Base-by-base conservation (phyloP, 2,329 filamentous ascomycete genomes). In the Fusarium nisikadoi region DNA sequence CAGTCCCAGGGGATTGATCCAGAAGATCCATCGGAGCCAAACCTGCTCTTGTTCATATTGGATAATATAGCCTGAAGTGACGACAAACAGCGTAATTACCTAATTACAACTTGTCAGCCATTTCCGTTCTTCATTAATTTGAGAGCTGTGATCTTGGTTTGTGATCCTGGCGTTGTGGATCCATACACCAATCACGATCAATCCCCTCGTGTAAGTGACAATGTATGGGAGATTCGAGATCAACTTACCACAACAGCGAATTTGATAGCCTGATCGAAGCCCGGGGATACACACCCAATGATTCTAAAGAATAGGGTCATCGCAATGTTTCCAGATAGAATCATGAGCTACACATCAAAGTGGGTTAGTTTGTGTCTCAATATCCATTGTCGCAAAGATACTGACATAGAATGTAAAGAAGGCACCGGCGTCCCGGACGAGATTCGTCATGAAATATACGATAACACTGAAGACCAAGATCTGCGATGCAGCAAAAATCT, bases 221-320 rank as follows among this genome's bases (percentile, higher is more conserved):
- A 17, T 7, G 52, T 13, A 52, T 35, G 11, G 14, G 8, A 25
- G 35, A 52, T 38, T 29, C 25, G 17, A n/a, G 20, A 19, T 38
- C 3, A 42, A 55, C 57, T 61, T 57, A 94, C 87, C 2, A 94
- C 86, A 9, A 93, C 91, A 11, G 93, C 93, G 61, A 93, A 92
- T 80, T 95, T 95, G 80, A 95, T 93, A 6, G 94, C 94, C 46
- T 92, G 93, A 78, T 97, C 93, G 64, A 97, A 97, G 76, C 94
- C 92, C 0, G 93, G 92, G 65, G 92, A 94, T 17, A 93, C 66
- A 66, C 91, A 94, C 11, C 91, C 93, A 4, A 95, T 86, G 5
- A 92, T 93, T 65, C 93, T 85, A 84, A 95, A 94, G 79, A 94
- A 92, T 4, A 94, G 83, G 0, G 92, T 94, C 91, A 94, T 94